A percentile compares a stretch with the other conserved stretches of the same genome.
phyloP scores from a whole-genome alignment of 2,329 filamentous ascomycete genomes.

The Nothomitra cinnamomea region DNA sequence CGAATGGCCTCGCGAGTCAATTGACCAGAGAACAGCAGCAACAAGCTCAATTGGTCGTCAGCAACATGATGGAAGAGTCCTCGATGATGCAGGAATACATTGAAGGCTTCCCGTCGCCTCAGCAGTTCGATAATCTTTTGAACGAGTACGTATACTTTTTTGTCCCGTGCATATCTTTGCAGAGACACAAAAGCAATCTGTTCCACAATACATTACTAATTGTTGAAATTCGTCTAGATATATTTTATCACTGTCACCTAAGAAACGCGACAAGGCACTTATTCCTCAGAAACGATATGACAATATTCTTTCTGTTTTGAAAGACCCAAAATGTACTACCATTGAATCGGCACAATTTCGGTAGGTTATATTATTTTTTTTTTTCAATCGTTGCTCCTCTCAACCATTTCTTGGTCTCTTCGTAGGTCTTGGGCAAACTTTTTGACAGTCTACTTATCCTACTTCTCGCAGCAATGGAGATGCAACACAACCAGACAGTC shows the following conservation, averaged over 20 bases:
- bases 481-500: not conserved
- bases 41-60: not conserved
- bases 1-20: constrained; percentile 22
- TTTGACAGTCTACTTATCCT: not conserved
- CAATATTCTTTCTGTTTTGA: constrained; percentile 29
- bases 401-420: not conserved
- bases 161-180: not conserved
- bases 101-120: constrained; percentile 5
- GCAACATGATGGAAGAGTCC: not conserved
- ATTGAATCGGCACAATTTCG: constrained; percentile 33
- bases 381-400: not conserved
- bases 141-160: constrained; percentile 20
- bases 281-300: constrained; percentile 30
- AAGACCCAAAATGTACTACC: constrained; percentile 31
- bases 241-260: constrained; percentile 30
- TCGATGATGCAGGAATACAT: constrained; percentile 1
- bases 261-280: constrained; percentile 34
- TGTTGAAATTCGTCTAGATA: constrained; percentile 21
- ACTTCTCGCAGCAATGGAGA: not conserved
- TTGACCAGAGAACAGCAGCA: constrained; percentile 19
- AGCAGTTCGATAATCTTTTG: constrained; percentile 29
- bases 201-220: not conserved
- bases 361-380: constrained; percentile 15
- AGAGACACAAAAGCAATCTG: not conserved
- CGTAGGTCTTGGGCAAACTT: not conserved